phyloP scores from a whole-genome alignment of 192 early-diverging fungal species.

The Entomortierella lignicola region DNA sequence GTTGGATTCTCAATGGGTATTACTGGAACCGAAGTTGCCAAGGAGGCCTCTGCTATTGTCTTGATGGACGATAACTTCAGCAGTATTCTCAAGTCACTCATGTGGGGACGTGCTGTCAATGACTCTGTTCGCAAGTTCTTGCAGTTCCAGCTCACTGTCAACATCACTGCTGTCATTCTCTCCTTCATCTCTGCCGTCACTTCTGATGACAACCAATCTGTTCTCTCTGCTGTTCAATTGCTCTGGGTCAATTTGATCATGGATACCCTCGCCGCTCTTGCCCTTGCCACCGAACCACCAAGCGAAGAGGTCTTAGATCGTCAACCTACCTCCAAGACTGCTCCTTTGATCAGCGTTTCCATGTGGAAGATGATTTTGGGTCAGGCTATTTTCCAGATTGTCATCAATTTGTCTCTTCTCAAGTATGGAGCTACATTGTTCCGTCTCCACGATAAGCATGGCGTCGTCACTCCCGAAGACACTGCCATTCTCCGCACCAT shows the following conservation, averaged over 20 bases:
- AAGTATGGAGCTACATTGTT: slow-evolving; percentile 71
- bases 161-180: slow-evolving; percentile 80
- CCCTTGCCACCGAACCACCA: slow-evolving; percentile 92
- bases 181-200: slow-evolving; percentile 75
- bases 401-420: slow-evolving; percentile 73
- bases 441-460: slow-evolving; percentile 56
- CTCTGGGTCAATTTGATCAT: slow-evolving; percentile 97
- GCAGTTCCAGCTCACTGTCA: slow-evolving; percentile 88
- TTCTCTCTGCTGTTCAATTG: slow-evolving; percentile 90
- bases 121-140: slow-evolving; percentile 90
- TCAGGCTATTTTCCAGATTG: slow-evolving; percentile 92
- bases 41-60: slow-evolving; percentile 86
- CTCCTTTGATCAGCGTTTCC: slow-evolving; percentile 83
- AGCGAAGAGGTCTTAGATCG: slow-evolving; percentile 85
- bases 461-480: slow-evolving; percentile 37
- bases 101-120: slow-evolving; percentile 86
- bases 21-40: slow-evolving; percentile 87
- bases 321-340: slow-evolving; percentile 77
- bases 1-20: slow-evolving; percentile 96
- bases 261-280: slow-evolving; percentile 92
- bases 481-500: slow-evolving; percentile 74
- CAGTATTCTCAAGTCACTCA: slow-evolving; percentile 81
- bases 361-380: slow-evolving; percentile 96
- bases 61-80: slow-evolving; percentile 93
- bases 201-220: slow-evolving; percentile 75